Conservation (phyloP, 192 early-diverging fungal species). For the Linnemannia hyalina region DNA sequence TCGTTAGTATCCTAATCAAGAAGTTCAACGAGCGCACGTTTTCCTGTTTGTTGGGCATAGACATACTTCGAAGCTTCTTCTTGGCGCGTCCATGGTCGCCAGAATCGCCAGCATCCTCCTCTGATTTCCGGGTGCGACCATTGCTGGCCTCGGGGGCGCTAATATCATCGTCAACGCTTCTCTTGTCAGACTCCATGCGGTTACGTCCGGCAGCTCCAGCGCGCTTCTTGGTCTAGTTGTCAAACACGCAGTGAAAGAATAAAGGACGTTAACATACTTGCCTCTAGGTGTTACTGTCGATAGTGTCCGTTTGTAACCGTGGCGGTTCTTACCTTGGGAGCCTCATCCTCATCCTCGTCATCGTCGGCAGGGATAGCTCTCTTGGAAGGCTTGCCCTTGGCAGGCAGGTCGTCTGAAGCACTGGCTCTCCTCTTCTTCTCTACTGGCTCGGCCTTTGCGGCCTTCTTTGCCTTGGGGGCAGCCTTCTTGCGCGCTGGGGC, state of each 20-base stretch:
- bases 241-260: background rate
- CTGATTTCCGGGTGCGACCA: conserved; percentile 34
- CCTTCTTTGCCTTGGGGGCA: conserved; percentile 39
- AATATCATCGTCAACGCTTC: conserved; percentile 39
- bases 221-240: conserved; percentile 35
- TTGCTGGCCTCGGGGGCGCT: conserved; percentile 18
- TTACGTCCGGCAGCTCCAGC: conserved; percentile 17
- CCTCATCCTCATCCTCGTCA: conserved; percentile 40
- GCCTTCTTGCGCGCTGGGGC: conserved; percentile 26
- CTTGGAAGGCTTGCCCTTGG: conserved; percentile 42
- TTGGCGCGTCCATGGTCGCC: conserved; percentile 36
- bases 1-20: background rate
- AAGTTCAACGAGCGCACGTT: background rate
- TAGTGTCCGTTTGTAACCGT: background rate
- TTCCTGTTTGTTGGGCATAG: background rate
- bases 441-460: conserved; percentile 27
- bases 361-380: conserved; percentile 34
- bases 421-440: conserved; percentile 40
- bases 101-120: conserved; percentile 48
- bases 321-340: conserved; percentile 29
- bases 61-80: conserved; percentile 50
- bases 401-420: conserved; percentile 24
- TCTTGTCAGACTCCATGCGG: conserved; percentile 35
- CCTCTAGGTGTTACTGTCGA: background rate
- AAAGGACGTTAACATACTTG: background rate